These are phyloP conservation scores for Cytospora chrysosperma DNA, from an alignment of 2,329 filamentous ascomycete species.

Conservation along the genomic window DNA sequence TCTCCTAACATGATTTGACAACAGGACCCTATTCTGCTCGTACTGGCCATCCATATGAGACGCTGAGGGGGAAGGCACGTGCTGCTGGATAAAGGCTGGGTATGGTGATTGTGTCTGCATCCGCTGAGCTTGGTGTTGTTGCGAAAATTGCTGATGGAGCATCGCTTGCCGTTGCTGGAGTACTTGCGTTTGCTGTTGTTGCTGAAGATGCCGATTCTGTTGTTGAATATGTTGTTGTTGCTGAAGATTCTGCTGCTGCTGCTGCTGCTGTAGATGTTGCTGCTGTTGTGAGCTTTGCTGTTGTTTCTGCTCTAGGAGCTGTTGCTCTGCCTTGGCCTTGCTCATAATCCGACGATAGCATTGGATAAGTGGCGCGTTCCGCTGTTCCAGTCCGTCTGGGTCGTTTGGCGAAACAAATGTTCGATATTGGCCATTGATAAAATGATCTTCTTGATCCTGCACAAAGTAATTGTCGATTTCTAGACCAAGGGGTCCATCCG, in stretches of 20 bases:
- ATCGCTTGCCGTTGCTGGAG: not conserved
- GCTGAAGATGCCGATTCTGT: conserved; percentile 15
- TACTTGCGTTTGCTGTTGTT: not conserved
- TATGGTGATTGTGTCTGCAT: conserved; percentile 16
- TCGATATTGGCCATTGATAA: conserved; percentile 1
- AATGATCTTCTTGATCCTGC: conserved; percentile 28
- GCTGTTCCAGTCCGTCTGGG: conserved; percentile 20
- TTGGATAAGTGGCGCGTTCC: conserved; percentile 26
- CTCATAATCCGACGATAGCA: conserved; percentile 6
- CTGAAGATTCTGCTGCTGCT: conserved; percentile 1
- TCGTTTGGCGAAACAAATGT: not conserved
- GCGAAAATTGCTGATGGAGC: conserved; percentile 2
- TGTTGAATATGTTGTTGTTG: not conserved
- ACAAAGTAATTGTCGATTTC: conserved; percentile 29
- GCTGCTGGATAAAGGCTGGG: not conserved
- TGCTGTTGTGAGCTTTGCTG: not conserved
- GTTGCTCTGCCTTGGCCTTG: not conserved
- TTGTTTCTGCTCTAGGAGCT: not conserved
- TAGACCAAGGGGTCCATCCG: conserved; percentile 21
- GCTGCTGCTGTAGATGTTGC: conserved; percentile 4
- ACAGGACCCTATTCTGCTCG: conserved; percentile 4
- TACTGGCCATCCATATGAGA: not conserved
- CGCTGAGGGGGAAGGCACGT: not conserved
- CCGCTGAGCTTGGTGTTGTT: conserved; percentile 21
- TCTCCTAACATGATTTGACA: not conserved